Evolutionary conservation across 257 asterid species (phyloP), one percentile per base, ranked within the genome.

Genomic region (Jacaranda mimosifolia): DNA sequence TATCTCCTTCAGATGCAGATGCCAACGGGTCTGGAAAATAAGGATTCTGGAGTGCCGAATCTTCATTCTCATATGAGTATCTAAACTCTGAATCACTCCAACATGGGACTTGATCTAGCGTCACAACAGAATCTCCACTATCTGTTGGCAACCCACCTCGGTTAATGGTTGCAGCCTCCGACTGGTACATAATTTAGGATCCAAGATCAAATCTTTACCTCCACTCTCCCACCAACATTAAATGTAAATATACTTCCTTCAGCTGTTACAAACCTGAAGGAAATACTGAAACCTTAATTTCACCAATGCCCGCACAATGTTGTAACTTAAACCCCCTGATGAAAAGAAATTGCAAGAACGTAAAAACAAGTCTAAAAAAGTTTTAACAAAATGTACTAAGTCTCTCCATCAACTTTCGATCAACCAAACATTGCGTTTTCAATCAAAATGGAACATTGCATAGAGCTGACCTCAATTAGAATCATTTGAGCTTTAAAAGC

Each of bases 31-130:
- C 94, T 0, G 93, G 85, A 73, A 91, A 92, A 55, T 80, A 84
- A n/a, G 83, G 83, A 83, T 83, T 87, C 62, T 89, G 87, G 81
- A 71, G 84, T 32, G 79, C 76, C 18, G 90, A 82, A 64, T 90
- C 97, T 70, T 94, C 97, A 72, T 85, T 90, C 83, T 89, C 93
- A 57, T 88, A 85, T 12, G 88, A 89, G 84, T 85, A 85, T 83
- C 96, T 88, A 73, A 52, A 74, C 70, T 92, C 98, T 8, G 89
- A 79, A 80, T 94, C 97, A 79, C 88, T 90, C 98, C 97, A 92
- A 32, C 91, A 81, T 0, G 97, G 97, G 81, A 94, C 80, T 88
- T 94, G 97, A 78, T 90, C 97, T 10, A 94, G 68, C 14, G 91
- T 89, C 83, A 94, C 98, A 67, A 88, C 95, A 48, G 93, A 70